Conservation (phyloP, 805 yeast species). For the Brettanomyces nanus region DNA sequence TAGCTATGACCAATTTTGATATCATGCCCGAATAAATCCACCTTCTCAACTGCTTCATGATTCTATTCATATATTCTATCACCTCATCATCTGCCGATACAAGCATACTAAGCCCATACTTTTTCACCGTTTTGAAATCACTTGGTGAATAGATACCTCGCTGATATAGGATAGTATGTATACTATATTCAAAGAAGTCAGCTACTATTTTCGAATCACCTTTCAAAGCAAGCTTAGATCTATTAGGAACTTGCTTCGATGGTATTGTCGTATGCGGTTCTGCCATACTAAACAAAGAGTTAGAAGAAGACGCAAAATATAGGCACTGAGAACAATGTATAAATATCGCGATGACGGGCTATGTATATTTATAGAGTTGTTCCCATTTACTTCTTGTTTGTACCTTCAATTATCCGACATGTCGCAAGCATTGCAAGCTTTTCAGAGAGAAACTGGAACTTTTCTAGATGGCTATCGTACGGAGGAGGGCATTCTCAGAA, state of each 20-base stretch:
- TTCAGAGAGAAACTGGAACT: slow-evolving; percentile 3
- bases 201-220: slow-evolving; percentile 76
- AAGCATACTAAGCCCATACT: slow-evolving; percentile 71
- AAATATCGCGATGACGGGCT: too few species aligned
- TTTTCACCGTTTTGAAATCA: slow-evolving; percentile 68
- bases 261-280: too few species aligned
- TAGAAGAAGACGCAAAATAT: too few species aligned
- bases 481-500: slow-evolving; percentile 10
- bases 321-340: too few species aligned
- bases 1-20: slow-evolving; percentile 59
- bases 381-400: too few species aligned
- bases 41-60: slow-evolving; percentile 58
- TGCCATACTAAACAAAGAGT: too few species aligned
- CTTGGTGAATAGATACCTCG: slow-evolving; percentile 85
- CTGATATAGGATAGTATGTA: slow-evolving; percentile 77
- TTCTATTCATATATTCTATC: slow-evolving; percentile 53
- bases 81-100: slow-evolving; percentile 72
- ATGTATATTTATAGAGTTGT: too few species aligned
- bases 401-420: too few species aligned
- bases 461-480: slow-evolving; percentile 13
- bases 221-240: slow-evolving; percentile 50
- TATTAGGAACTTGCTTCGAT: slow-evolving; percentile 22
- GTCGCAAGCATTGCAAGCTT: too few species aligned
- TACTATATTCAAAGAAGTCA: slow-evolving; percentile 77
- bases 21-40: slow-evolving; percentile 73